Evolutionary conservation across 202 grass and related monocot species (phyloP).

Genomic region (Elaeis oleifera): DNA sequence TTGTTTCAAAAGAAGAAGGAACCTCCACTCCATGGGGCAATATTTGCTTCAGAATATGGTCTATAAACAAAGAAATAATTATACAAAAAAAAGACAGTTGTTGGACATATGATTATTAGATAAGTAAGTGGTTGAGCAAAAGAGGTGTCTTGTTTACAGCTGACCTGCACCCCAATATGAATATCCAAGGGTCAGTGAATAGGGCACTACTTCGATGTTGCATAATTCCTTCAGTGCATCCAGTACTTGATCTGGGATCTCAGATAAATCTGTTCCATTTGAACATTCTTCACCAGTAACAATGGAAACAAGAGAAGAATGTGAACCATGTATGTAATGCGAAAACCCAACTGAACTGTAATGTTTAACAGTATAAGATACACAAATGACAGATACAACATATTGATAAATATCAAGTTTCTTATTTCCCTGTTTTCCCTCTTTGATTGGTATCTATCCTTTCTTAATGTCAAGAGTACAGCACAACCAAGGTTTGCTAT

Average conservation of each 20-base stretch:
- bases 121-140: conserved; percentile 11
- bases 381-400: too few species aligned
- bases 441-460: too few species aligned
- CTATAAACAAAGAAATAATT: conserved; percentile 31
- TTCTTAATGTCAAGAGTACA: too few species aligned
- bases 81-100: not conserved
- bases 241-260: conserved; percentile 46
- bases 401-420: too few species aligned
- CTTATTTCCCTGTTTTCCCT: too few species aligned
- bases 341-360: not conserved
- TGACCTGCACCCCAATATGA: conserved; percentile 83
- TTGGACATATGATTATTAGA: not conserved
- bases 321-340: not conserved
- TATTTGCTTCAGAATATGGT: conserved; percentile 84
- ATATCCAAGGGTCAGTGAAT: conserved; percentile 79
- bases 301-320: conserved; percentile 10
- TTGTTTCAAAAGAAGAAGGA: conserved; percentile 97
- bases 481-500: too few species aligned
- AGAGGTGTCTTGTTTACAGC: conserved; percentile 19
- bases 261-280: conserved; percentile 58
- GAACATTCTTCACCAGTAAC: conserved; percentile 17
- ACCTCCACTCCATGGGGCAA: conserved; percentile 71
- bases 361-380: too few species aligned
- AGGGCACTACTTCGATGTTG: conserved; percentile 57
- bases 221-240: conserved; percentile 73